Evolutionary conservation across 1,284 basidiomycete species (phyloP), one percentile per base, ranked within the genome.

Genomic region (Puccinia hordei): DNA sequence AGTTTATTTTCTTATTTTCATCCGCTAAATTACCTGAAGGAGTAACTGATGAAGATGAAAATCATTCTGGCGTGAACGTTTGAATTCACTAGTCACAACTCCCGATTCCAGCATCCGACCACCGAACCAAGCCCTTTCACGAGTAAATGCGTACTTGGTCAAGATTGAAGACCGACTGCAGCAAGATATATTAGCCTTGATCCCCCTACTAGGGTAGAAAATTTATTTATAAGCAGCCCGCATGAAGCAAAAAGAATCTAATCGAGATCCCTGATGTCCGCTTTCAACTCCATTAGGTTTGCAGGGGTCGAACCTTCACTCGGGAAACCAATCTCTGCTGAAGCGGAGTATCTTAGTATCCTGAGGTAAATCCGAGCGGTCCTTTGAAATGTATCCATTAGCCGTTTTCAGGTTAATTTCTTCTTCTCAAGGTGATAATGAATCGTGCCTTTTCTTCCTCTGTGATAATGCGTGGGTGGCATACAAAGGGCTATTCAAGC

Each of bases 161-260:
- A 82, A 82, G 53, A 82, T 85, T 9, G 86, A 86, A 81, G 73
- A 83, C 41, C 83, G 84, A 69, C 83, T 86, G n/a, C 86, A 86
- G 81, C 83, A 80, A 55, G 78, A 85, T 33, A 82, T 87, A 13
- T 84, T 86, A 27, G 83, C 81, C 13, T 80, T 86, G 13, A 83
- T 83, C 66, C 86, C 86, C 0, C 75, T 86, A 17, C 73, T 86
- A 49, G 85, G 85, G 69, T 86, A 73, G 24, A 15, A 27, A 41
- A 44, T 44, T 73, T 22, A 24, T 30, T 83, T 61, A 84, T 84
- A n/a, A n/a, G n/a, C 41, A 69, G 80, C n/a, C 82, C 24, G 13
- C 10, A 63, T 12, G 9, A 24, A 35, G 22, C 13, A 22, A 49
- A 17, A 10, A 63, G 73, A 75, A 15, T 22, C n/a, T 55, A 22